Evolutionary conservation across 2,329 filamentous ascomycete genomes (phyloP).

Genomic region (Rutstroemia sp.): DNA sequence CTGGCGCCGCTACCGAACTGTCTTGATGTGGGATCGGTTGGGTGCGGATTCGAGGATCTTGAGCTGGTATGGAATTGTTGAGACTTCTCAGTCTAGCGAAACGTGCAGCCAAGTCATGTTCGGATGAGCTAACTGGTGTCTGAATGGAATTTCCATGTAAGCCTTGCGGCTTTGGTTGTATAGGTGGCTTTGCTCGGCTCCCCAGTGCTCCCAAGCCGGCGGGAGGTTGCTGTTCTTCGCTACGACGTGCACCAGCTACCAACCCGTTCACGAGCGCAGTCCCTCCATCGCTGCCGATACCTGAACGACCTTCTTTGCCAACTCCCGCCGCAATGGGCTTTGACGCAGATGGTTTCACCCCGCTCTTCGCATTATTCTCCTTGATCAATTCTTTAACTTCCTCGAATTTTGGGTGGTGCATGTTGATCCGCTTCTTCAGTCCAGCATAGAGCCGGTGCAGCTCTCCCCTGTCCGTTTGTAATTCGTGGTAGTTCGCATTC

Average conservation of each 20-base stretch:
- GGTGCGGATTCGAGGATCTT: constrained; percentile 47
- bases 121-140: constrained; percentile 18
- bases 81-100: constrained; percentile 47
- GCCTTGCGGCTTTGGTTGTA: constrained; percentile 61
- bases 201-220: not conserved
- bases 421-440: constrained; percentile 43
- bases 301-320: constrained; percentile 11
- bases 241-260: not conserved
- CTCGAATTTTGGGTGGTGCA: constrained; percentile 43
- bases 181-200: constrained; percentile 26
- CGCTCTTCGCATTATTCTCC: constrained; percentile 55
- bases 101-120: constrained; percentile 46
- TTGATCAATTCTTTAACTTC: constrained; percentile 53
- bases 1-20: constrained; percentile 6
- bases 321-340: not conserved
- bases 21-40: constrained; percentile 37
- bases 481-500: constrained; percentile 64
- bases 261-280: not conserved
- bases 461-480: constrained; percentile 48
- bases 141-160: constrained; percentile 50
- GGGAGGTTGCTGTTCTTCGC: not conserved
- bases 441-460: constrained; percentile 41
- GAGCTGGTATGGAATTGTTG: constrained; percentile 32
- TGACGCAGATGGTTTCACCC: constrained; percentile 33
- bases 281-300: not conserved